A percentile compares a stretch with the other conserved stretches of the same genome.
phyloP scores from a whole-genome alignment of 164 flowering plant genomes.

The Berberis thunbergii region DNA sequence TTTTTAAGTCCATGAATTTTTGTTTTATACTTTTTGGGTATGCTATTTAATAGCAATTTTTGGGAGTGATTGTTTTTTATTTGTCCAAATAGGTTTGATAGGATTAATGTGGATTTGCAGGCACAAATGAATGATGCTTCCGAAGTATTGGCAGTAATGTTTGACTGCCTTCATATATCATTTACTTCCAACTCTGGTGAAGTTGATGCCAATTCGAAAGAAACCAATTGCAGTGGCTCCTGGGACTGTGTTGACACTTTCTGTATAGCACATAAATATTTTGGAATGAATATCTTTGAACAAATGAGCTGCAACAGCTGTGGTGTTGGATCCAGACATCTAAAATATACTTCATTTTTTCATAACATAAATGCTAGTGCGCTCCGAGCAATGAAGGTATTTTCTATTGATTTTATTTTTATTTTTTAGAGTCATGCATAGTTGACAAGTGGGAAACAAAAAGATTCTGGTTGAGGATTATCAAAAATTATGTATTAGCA shows the following conservation, averaged over 20 bases:
- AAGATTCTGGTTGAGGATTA: neutral
- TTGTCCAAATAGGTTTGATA: slow-evolving; percentile 7
- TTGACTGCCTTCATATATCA: slow-evolving; percentile 84
- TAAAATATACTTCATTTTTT: slow-evolving; percentile 88
- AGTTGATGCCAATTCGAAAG: slow-evolving; percentile 54
- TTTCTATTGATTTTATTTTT: neutral
- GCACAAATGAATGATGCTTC: slow-evolving; percentile 99
- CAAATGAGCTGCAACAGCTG: slow-evolving; percentile 79
- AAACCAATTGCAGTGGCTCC: slow-evolving; percentile 43
- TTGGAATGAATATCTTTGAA: slow-evolving; percentile 91
- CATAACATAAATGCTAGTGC: slow-evolving; percentile 93
- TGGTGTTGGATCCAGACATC: slow-evolving; percentile 68
- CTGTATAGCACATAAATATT: slow-evolving; percentile 75
- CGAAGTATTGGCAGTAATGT: slow-evolving; percentile 86
- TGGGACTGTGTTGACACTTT: slow-evolving; percentile 74
- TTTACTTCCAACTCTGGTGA: slow-evolving; percentile 32
- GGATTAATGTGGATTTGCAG: slow-evolving; percentile 30
- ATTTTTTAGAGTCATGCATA: too few relatives aligned
- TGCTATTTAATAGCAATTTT: too few relatives aligned
- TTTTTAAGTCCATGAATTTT: too few relatives aligned
- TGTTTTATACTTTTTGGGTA: too few relatives aligned
- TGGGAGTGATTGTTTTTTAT: too few relatives aligned
- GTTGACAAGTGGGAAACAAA: too few relatives aligned
- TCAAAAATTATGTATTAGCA: too few relatives aligned
- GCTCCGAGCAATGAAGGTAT: slow-evolving; percentile 87